Percentiles rank a stretch among this genome's conserved stretches.
Conservation (phyloP, 768 basidiomycete genomes). For the Heimioporus sp. region DNA sequence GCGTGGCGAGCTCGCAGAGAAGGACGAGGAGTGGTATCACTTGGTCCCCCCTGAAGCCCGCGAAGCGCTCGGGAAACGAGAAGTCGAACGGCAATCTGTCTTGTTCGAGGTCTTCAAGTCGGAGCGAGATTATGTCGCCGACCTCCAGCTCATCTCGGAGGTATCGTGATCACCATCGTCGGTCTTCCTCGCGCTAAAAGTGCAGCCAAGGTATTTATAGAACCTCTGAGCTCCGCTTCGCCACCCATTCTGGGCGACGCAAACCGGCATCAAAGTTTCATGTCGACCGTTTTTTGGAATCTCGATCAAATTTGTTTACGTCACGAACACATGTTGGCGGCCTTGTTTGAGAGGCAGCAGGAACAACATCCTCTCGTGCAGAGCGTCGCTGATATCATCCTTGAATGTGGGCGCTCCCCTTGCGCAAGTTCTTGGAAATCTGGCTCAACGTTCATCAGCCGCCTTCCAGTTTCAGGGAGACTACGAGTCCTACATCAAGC, state of each 20-base stretch:
- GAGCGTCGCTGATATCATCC: conserved; percentile 81
- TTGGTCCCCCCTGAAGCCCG: conserved; percentile 73
- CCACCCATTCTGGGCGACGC: conserved; percentile 63
- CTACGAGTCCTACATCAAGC: conserved; percentile 84
- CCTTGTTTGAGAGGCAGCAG: conserved; percentile 76
- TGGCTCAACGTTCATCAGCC: conserved; percentile 25
- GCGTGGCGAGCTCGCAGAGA: conserved; percentile 55
- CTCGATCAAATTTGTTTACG: conserved; percentile 61
- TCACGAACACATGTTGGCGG: conserved; percentile 66
- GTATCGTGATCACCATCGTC: conserved; percentile 35
- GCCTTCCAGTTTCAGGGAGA: conserved; percentile 50
- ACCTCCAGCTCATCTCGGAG: conserved; percentile 68
- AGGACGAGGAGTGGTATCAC: conserved; percentile 81
- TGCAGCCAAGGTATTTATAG: conserved; percentile 62
- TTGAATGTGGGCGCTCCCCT: conserved; percentile 56
- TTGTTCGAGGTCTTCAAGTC: conserved; percentile 90
- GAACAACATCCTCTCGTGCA: conserved; percentile 84
- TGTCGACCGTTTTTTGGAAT: conserved; percentile 85
- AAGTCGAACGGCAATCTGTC: conserved; percentile 81
- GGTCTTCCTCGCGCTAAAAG: conserved; percentile 1
- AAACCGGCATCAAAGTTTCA: conserved; percentile 58
- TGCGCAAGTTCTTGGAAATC: conserved; percentile 4
- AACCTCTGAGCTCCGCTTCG: conserved; percentile 54
- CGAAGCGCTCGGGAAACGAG: conserved; percentile 67
- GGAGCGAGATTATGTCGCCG: conserved; percentile 84